Conservation (phyloP, 805 yeast genomes). For the Brettanomyces nanus region DNA sequence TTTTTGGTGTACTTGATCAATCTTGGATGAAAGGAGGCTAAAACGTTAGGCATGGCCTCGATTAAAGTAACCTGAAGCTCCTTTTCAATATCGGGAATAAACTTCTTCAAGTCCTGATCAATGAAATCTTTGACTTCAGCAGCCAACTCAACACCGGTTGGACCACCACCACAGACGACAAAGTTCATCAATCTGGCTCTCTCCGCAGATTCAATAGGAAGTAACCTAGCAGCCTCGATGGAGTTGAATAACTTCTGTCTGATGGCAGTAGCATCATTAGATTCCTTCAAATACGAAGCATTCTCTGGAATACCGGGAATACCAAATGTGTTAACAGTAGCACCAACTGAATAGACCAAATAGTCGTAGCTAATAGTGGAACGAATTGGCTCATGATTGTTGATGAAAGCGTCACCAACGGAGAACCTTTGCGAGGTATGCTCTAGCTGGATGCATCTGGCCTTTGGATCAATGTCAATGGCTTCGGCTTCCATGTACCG, state of each 20-base stretch:
- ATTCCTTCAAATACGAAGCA: conserved; percentile 85
- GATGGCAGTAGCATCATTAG: conserved; percentile 78
- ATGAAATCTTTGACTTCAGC: conserved; percentile 94
- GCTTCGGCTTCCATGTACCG: conserved; percentile 88
- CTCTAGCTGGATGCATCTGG: conserved; percentile 55
- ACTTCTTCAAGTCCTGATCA: conserved; percentile 79
- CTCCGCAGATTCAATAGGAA: conserved; percentile 64
- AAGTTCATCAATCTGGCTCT: conserved; percentile 78
- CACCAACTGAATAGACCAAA: conserved; percentile 89
- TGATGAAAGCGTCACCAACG: conserved; percentile 46
- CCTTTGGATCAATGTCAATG: conserved; percentile 66
- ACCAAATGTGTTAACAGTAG: conserved; percentile 89
- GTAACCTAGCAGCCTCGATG: conserved; percentile 79
- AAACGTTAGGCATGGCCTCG: conserved; percentile 87
- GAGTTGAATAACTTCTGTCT: conserved; percentile 77
- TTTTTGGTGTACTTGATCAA: conserved; percentile 73
- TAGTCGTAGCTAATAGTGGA: conserved; percentile 62
- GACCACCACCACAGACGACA: conserved; percentile 97
- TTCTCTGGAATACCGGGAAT: conserved; percentile 89
- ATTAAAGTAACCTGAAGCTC: conserved; percentile 80
- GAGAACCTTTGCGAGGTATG: conserved; percentile 46
- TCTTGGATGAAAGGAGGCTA: conserved; percentile 63
- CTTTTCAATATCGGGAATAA: conserved; percentile 79
- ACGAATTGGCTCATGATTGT: conserved; percentile 34
- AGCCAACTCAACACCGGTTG: conserved; percentile 97